Conservation (phyloP, 2,329 filamentous ascomycete genomes). For the Exophiala viscosa region DNA sequence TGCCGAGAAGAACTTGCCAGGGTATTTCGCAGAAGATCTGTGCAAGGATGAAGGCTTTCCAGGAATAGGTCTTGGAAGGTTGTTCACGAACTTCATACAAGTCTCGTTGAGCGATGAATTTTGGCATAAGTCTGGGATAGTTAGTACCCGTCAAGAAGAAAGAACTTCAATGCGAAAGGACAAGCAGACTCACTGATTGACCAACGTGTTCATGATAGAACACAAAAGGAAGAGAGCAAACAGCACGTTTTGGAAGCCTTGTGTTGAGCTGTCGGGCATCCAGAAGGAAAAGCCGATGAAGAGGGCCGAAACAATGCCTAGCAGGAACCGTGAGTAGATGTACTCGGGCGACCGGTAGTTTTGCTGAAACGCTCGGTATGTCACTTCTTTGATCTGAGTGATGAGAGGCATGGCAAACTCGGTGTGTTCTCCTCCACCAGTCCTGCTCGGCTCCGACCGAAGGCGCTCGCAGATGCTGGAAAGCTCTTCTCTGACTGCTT, state of each 20-base stretch:
- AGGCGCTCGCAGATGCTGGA: neutral
- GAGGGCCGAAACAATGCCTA: slow-evolving; percentile 49
- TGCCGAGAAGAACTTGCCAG: slow-evolving; percentile 57
- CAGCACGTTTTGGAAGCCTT: slow-evolving; percentile 68
- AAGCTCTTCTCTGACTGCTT: slow-evolving; percentile 19
- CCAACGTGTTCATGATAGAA: slow-evolving; percentile 52
- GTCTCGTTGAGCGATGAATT: slow-evolving; percentile 64
- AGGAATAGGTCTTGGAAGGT: slow-evolving; percentile 69
- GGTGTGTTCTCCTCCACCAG: slow-evolving; percentile 34
- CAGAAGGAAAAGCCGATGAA: slow-evolving; percentile 60
- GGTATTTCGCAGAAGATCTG: slow-evolving; percentile 68
- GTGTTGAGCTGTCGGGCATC: slow-evolving; percentile 59
- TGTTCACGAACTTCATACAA: slow-evolving; percentile 66
- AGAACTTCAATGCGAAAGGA: no score
- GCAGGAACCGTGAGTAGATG: slow-evolving; percentile 59
- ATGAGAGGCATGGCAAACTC: slow-evolving; percentile 74
- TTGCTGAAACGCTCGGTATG: slow-evolving; percentile 74
- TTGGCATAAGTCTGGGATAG: slow-evolving; percentile 66
- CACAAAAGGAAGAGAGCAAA: slow-evolving; percentile 66
- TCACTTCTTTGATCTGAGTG: slow-evolving; percentile 63
- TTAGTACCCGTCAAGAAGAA: no score
- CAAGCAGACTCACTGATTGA: no score
- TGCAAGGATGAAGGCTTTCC: slow-evolving; percentile 68
- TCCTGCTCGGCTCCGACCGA: neutral
- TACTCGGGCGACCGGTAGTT: slow-evolving; percentile 94